Conservation (phyloP, 306 rosid species). For the Cicer chorassanicum region DNA sequence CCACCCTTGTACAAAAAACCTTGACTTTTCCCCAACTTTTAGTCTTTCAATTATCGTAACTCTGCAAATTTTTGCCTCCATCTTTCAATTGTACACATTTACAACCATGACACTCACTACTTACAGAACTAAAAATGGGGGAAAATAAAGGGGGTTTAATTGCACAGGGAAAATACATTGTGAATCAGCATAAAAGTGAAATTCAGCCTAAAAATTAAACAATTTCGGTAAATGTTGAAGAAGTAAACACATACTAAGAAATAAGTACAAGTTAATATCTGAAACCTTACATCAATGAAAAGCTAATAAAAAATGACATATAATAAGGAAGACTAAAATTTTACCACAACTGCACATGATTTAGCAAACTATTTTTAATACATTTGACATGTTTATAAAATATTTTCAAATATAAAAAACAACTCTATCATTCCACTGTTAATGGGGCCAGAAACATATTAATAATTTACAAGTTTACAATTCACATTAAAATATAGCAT, state of each 20-base stretch:
- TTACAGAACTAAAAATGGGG: too few species aligned
- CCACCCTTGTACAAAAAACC: too few species aligned
- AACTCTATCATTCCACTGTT: neutral
- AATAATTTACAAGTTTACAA: slow-evolving; percentile 6
- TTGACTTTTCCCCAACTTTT: too few species aligned
- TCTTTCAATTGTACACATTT: too few species aligned
- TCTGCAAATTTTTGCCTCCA: too few species aligned
- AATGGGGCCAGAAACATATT: neutral
- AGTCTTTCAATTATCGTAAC: too few species aligned
- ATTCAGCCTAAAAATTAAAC: neutral
- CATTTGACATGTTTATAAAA: neutral
- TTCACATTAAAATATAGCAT: slow-evolving; percentile 1
- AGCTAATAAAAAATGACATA: neutral
- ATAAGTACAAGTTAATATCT: neutral
- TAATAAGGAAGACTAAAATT: neutral
- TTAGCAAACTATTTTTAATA: neutral
- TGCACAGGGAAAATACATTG: neutral
- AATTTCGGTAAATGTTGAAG: neutral
- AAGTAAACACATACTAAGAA: neutral
- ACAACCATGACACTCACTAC: too few species aligned
- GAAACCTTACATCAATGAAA: neutral
- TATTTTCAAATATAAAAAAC: neutral
- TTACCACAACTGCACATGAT: neutral
- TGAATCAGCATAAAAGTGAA: neutral
- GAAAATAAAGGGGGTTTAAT: too few species aligned